phyloP scores from a whole-genome alignment of 1,284 basidiomycete species.

The Trametes sp. region DNA sequence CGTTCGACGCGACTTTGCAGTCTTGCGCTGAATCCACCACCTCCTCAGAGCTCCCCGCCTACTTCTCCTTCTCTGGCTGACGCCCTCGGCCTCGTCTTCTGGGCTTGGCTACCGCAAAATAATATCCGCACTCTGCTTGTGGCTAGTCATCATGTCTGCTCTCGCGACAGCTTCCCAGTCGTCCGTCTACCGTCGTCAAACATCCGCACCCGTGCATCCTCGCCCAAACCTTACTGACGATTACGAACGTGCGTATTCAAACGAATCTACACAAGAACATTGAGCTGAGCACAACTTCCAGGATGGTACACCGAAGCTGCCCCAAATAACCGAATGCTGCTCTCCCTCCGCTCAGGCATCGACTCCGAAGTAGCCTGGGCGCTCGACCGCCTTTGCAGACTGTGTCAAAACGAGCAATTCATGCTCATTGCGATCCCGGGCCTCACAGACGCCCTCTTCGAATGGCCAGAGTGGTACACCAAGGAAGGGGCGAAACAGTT shows the following conservation, averaged over 20 bases:
- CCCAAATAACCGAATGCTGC: conserved; percentile 80
- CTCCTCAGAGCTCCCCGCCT: too few relatives aligned
- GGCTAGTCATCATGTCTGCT: conserved; percentile 7
- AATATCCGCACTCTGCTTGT: too few relatives aligned
- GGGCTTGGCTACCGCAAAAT: too few relatives aligned
- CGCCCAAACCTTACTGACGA: conserved; percentile 69
- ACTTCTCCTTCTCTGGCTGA: too few relatives aligned
- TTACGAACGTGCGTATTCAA: conserved; percentile 68
- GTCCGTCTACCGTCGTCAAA: conserved; percentile 26
- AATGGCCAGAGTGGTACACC: conserved; percentile 83
- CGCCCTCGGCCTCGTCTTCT: too few relatives aligned
- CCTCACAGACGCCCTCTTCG: conserved; percentile 79
- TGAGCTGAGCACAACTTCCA: conserved; percentile 37
- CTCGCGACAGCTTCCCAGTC: conserved; percentile 19
- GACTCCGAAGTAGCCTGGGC: conserved; percentile 82
- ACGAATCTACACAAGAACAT: background rate
- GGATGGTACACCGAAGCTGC: conserved; percentile 83
- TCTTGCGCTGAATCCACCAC: conserved; percentile 3
- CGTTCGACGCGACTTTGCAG: conserved; percentile 25
- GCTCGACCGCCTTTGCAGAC: conserved; percentile 76
- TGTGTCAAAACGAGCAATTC: conserved; percentile 81
- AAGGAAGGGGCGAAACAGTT: conserved; percentile 56
- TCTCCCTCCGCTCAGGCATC: conserved; percentile 81
- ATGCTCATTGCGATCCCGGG: conserved; percentile 73
- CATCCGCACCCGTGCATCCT: conserved; percentile 30